Percentiles rank a stretch among this genome's conserved stretches.
Conservation (phyloP, 1,284 basidiomycete genomes). For the Marasmius sp. region DNA sequence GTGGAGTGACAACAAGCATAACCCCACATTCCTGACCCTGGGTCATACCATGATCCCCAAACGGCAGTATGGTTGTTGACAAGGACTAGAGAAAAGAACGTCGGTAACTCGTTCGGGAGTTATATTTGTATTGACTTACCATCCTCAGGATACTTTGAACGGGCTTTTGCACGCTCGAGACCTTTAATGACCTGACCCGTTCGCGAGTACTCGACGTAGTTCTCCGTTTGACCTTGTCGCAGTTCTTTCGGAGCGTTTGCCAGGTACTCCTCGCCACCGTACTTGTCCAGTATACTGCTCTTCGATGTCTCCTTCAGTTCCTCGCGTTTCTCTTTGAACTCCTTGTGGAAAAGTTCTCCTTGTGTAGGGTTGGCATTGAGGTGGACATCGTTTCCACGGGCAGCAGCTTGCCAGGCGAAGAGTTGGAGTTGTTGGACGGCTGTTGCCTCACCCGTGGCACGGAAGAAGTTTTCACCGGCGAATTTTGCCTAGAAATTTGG, state of each 20-base stretch:
- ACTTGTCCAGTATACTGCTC: conserved; percentile 84
- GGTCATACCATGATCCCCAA: conserved; percentile 96
- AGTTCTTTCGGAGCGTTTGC: conserved; percentile 88
- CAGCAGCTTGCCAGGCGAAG: conserved; percentile 96
- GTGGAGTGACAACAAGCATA: conserved; percentile 93
- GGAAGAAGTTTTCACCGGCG: conserved; percentile 95
- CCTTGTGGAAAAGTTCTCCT: conserved; percentile 26
- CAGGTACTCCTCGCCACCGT: conserved; percentile 94
- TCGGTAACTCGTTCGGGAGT: conserved; percentile 1
- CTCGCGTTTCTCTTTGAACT: conserved; percentile 65
- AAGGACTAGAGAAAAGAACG: conserved; percentile 52
- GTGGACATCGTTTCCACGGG: conserved; percentile 92
- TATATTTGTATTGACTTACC: conserved; percentile 46
- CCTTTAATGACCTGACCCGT: conserved; percentile 92
- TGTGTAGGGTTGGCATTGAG: conserved; percentile 62
- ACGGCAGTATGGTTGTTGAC: conserved; percentile 92
- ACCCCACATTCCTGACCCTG: conserved; percentile 78
- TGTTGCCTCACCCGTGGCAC: conserved; percentile 87
- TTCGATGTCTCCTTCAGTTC: conserved; percentile 86
- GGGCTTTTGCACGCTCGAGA: conserved; percentile 80
- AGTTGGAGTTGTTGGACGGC: conserved; percentile 91
- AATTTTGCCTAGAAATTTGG: conserved; percentile 67
- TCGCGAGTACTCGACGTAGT: conserved; percentile 96
- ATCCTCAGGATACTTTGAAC: conserved; percentile 95
- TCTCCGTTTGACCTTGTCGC: conserved; percentile 90